Conservation (phyloP, 1,284 basidiomycete genomes). For the Trametes polyzona region DNA sequence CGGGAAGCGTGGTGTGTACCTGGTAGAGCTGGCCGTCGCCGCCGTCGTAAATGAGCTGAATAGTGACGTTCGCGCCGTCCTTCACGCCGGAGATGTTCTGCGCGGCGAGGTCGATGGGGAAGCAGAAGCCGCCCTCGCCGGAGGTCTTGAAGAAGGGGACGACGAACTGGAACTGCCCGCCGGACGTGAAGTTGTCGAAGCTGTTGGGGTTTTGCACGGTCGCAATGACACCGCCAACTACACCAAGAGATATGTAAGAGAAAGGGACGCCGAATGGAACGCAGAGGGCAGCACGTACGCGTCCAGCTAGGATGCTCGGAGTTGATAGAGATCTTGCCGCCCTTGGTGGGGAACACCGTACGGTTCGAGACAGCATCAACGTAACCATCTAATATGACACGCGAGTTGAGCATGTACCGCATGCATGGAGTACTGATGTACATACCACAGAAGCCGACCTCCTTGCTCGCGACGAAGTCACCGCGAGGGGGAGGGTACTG, state of each 20-base stretch:
- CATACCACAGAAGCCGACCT: conserved; percentile 62
- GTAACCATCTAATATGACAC: conserved; percentile 54
- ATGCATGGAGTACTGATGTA: background rate
- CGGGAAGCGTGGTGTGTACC: conserved; percentile 41
- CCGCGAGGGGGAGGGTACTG: conserved; percentile 68
- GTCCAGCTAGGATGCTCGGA: conserved; percentile 64
- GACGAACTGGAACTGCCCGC: conserved; percentile 27
- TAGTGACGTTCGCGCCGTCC: conserved; percentile 61
- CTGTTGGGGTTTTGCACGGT: conserved; percentile 60
- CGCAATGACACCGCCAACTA: conserved; percentile 61
- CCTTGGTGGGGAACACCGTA: conserved; percentile 63
- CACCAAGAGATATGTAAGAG: background rate
- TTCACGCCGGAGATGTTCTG: conserved; percentile 54
- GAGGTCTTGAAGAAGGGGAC: conserved; percentile 55
- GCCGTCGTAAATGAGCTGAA: conserved; percentile 64
- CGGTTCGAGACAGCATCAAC: conserved; percentile 48
- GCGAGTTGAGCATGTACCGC: background rate
- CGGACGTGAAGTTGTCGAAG: conserved; percentile 53
- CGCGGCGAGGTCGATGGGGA: conserved; percentile 58
- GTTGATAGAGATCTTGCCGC: conserved; percentile 57
- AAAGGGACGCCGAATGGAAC: too few relatives aligned
- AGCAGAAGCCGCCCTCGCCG: conserved; percentile 62
- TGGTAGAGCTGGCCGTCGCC: conserved; percentile 74
- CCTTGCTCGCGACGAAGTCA: conserved; percentile 56
- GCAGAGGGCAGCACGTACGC: conserved; percentile 43